Evolutionary conservation across 2,329 filamentous ascomycete genomes (phyloP), one percentile per base, ranked within the genome.

Genomic region (Botryotinia narcissicola): DNA sequence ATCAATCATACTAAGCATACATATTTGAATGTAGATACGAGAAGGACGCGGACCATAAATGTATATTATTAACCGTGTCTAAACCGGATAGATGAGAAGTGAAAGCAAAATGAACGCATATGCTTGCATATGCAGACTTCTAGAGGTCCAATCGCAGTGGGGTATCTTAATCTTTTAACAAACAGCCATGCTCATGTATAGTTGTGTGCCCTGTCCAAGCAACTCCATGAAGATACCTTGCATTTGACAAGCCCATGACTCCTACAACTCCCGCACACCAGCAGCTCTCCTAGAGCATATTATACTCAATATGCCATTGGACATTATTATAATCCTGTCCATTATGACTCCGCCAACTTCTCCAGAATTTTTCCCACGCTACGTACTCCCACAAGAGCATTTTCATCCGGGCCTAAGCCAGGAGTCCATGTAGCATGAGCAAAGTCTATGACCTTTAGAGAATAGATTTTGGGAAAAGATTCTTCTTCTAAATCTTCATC

Each of bases 361-460:
- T 90, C 87, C 78, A 98, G 90, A 44, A 98, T 91, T 74, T 86
- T 86, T 70, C 88, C 86, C 54, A 95, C 84, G 80, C 87, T 95
- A 80, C 90, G 86, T 75, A 98, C 89, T 0, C 95, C 95, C 51
- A 85, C 84, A 46, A 98, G 85, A 22, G 88, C 84, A 80, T 98
- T 98, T 83, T 97, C 91, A 81, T 99, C 96, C 0, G 92, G 91
- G 0, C 95, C 95, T 78, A 92, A 84, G 1, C 94, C 93, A 0
- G 93, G 92, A 1, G 90, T 92, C 91, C 79, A 98, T 68, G 86
- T 84, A 18, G 96, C 96, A 82, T 99, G 96, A 1, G 96, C 96
- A 86, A 99, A 99, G 82, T 99, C 96, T 78, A 99, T 99, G 76
- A 99, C 86, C 80, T 95, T 96, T 68, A 98, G 86, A 20, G 90